A percentile compares a stretch with the other conserved stretches of the same genome.
phyloP scores from a whole-genome alignment of 495 filamentous ascomycete species.

The Aspergillus hancockii region DNA sequence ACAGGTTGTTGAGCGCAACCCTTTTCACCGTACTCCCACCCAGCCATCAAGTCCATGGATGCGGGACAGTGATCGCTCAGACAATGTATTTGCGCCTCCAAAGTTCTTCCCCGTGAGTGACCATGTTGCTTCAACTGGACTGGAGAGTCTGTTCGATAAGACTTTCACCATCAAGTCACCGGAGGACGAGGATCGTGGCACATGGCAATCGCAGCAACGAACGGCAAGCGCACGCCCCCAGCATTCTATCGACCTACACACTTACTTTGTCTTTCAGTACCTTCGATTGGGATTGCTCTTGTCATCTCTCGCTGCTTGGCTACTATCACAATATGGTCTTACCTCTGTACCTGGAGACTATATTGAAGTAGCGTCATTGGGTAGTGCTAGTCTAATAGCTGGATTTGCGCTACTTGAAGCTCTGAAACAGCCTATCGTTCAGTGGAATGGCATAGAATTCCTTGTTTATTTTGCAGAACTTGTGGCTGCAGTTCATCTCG shows the following conservation, averaged over 20 bases:
- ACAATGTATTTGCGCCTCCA: conserved; percentile 46
- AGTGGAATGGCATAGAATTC: conserved; percentile 49
- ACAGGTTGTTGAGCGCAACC: conserved; percentile 39
- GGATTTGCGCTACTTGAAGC: conserved; percentile 42
- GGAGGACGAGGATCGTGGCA: conserved; percentile 37
- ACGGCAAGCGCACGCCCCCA: conserved; percentile 9
- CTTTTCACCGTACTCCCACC: conserved; percentile 34
- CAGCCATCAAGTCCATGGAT: conserved; percentile 27
- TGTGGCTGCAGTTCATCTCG: conserved; percentile 39
- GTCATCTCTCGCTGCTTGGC: conserved; percentile 36
- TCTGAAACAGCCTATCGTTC: conserved; percentile 35
- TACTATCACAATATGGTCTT: conserved; percentile 33
- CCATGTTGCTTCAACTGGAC: conserved; percentile 44
- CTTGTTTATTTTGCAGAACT: conserved; percentile 46
- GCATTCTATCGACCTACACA: conserved; percentile 15
- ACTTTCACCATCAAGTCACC: conserved; percentile 45
- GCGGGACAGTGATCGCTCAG: conserved; percentile 17
- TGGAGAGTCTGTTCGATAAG: conserved; percentile 48
- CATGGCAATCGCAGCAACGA: conserved; percentile 24
- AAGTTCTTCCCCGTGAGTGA: conserved; percentile 53
- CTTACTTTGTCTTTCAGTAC: conserved; percentile 28
- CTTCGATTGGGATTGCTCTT: conserved; percentile 37
- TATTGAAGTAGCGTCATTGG: conserved; percentile 42
- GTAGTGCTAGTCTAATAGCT: conserved; percentile 42
- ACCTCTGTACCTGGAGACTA: conserved; percentile 40